Percentiles rank a stretch among this genome's conserved stretches.
These are phyloP conservation scores for Claviceps africana DNA, from an alignment of 2,329 filamentous ascomycete genomes.

Conservation along the genomic window DNA sequence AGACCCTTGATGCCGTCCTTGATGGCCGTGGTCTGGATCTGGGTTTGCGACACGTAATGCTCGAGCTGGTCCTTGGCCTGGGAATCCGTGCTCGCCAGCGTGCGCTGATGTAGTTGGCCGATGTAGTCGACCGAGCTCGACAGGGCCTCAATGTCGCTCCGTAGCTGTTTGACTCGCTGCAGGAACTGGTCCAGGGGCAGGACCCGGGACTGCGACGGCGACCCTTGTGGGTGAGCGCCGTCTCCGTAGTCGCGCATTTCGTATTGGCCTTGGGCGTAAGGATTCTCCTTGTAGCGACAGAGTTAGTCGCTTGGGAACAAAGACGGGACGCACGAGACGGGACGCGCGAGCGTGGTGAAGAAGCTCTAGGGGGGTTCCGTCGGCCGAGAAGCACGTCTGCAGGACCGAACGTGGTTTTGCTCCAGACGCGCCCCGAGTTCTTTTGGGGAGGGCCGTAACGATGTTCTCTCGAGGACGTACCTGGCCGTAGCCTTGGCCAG, in stretches of 20 bases:
- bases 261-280: slow-evolving; percentile 26
- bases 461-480: slow-evolving; percentile 4
- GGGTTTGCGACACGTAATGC: slow-evolving; percentile 53
- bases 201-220: slow-evolving; percentile 8
- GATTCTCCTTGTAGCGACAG: neutral
- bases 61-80: slow-evolving; percentile 45
- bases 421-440: no score
- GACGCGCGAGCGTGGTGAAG: no score
- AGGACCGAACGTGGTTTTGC: no score
- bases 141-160: slow-evolving; percentile 53
- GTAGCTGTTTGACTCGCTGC: slow-evolving; percentile 49
- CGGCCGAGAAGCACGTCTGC: no score
- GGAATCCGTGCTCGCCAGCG: slow-evolving; percentile 51
- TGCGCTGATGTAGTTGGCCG: slow-evolving; percentile 55
- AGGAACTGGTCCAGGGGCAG: slow-evolving; percentile 55
- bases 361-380: no score
- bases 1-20: slow-evolving; percentile 66
- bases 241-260: slow-evolving; percentile 39
- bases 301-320: neutral
- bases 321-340: neutral
- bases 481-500: slow-evolving; percentile 8
- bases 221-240: slow-evolving; percentile 14
- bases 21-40: slow-evolving; percentile 60
- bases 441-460: no score
- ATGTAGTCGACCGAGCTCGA: slow-evolving; percentile 55